Conservation (phyloP, 768 basidiomycete genomes). For the Russula abietina region DNA sequence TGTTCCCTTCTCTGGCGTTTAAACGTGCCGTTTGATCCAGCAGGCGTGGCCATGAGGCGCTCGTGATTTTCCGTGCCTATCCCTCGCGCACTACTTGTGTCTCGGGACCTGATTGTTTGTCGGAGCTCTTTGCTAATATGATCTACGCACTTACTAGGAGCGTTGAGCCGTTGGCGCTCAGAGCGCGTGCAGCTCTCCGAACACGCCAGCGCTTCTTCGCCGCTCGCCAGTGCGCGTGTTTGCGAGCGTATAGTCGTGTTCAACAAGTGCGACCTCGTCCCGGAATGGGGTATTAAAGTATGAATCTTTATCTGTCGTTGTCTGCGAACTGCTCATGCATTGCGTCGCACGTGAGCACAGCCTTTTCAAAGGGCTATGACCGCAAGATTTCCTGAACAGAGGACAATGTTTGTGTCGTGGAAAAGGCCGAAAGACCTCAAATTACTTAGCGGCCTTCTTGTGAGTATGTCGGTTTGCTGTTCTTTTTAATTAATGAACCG, state of each 20-base stretch:
- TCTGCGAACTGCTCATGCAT: slow-evolving; percentile 16
- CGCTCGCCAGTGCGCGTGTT: slow-evolving; percentile 28
- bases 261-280: slow-evolving; percentile 89
- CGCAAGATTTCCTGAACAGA: slow-evolving; percentile 63
- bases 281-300: slow-evolving; percentile 84
- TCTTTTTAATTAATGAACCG: not conserved
- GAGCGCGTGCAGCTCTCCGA: slow-evolving; percentile 23
- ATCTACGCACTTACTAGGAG: slow-evolving; percentile 16
- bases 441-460: slow-evolving; percentile 56
- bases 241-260: slow-evolving; percentile 88
- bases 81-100: slow-evolving; percentile 14
- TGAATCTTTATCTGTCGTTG: slow-evolving; percentile 24
- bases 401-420: slow-evolving; percentile 65
- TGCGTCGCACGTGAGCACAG: slow-evolving; percentile 33
- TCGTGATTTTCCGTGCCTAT: slow-evolving; percentile 5
- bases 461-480: slow-evolving; percentile 50
- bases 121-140: slow-evolving; percentile 10
- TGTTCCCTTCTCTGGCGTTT: slow-evolving; percentile 7
- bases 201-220: slow-evolving; percentile 18
- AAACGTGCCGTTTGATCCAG: not conserved
- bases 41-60: slow-evolving; percentile 11
- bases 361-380: slow-evolving; percentile 72
- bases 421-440: slow-evolving; percentile 61
- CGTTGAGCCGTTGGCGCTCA: slow-evolving; percentile 17
- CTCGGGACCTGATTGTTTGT: not conserved